These are phyloP conservation scores for Aquilaria sinensis DNA, from an alignment of 345 rosid genomes.

Conservation along the genomic window DNA sequence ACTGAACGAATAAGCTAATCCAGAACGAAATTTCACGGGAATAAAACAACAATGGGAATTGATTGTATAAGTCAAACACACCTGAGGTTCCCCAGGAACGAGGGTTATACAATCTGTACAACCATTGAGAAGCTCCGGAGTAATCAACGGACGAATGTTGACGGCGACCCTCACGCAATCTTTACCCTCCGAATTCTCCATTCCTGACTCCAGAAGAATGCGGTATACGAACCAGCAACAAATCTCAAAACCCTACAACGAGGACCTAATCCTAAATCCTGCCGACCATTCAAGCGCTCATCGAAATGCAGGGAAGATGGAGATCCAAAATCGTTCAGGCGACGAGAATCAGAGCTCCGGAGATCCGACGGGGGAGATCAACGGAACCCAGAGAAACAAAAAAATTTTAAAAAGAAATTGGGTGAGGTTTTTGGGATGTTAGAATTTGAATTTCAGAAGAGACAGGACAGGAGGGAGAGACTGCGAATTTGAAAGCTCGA, in stretches of 20 bases:
- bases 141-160: constrained; percentile 81
- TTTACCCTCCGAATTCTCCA: constrained; percentile 50
- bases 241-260: neutral
- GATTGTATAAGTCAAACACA: constrained; percentile 4
- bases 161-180: constrained; percentile 86
- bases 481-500: constrained; percentile 12
- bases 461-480: constrained; percentile 5
- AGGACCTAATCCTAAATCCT: constrained; percentile 7
- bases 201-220: constrained; percentile 7
- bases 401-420: neutral
- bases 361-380: constrained; percentile 9
- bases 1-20: neutral
- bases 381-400: constrained; percentile 6
- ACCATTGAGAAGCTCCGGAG: constrained; percentile 79
- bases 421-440: constrained; percentile 3
- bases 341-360: neutral
- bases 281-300: constrained; percentile 2
- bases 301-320: constrained; percentile 2
- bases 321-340: constrained; percentile 10
- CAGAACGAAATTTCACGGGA: constrained; percentile 5
- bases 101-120: constrained; percentile 88
- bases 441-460: constrained; percentile 19
- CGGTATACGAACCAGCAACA: neutral
- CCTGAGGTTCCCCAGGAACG: constrained; percentile 89
- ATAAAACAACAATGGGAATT: neutral